Base-by-base conservation (phyloP, 1,284 basidiomycete species). In the Boletus semigastroideus region DNA sequence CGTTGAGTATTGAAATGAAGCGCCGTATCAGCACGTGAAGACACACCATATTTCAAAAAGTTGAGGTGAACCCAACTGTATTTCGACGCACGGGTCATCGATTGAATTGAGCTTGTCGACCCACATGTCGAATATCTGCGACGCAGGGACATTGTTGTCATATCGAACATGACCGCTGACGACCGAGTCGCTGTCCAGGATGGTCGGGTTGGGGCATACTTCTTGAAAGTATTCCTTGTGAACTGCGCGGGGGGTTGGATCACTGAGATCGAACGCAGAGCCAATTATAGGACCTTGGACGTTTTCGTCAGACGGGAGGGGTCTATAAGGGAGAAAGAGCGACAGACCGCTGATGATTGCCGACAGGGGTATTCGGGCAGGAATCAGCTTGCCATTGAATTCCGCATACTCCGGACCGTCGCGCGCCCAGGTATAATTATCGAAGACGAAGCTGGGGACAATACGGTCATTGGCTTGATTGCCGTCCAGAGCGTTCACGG, bases 21-120 rank as follows among this genome's bases (percentile, higher is more conserved):
- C 7, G 33, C 16, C 4, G 30, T 3, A 34, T 19, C 42, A 25
- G 8, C 45, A 14, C n/a, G 31, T 28, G n/a, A 16, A 17, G 17
- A 58, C 73, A 27, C 57, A 78, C 78, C 73, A 76, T 48, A 78
- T 72, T 40, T 76, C 71, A 48, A 80, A 78, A 1, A 77, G 49
- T 25, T 75, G 74, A 1, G 60, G 42, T 1, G 69, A 66, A 27
- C 57, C 60, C 7, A 58, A 51, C 17, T 64, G 54, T 14, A 79
- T 59, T 55, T 78, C 71, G 8, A 82, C 67, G 53, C 79, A 81
- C 4, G 66, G 66, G 33, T 78, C 71, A 19, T 70, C 65, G 20
- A 75, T 70, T 14, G 62, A 55, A 13, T 62, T 60, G 34, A 81
- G 61, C 33, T 67, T 64, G 16, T 72, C 58, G 1, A 72, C 58